Evolutionary conservation across 2,329 filamentous ascomycete genomes (phyloP), one percentile per base, ranked within the genome.

Genomic region (Emericellopsis cladophorae): DNA sequence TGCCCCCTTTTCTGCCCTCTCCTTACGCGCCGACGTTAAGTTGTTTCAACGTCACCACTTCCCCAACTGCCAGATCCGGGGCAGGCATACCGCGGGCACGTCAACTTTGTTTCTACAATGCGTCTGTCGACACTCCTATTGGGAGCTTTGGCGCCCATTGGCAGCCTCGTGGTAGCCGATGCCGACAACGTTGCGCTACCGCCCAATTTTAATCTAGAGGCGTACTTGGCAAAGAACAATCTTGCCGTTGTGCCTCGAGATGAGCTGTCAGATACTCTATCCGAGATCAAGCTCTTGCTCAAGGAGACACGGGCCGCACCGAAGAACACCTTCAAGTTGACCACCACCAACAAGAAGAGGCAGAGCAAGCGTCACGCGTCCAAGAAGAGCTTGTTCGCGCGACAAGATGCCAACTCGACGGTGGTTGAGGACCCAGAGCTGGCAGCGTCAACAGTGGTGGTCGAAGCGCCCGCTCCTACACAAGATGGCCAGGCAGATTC

Each of bases 211-310:
- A 35, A 64, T 15, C 58, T 67, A 18, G 62, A 63, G 18, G 61
- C 60, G 36, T 48, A 63, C 36, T 50, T 68, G 33, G 59, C 58
- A 35, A 67, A 58, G 49, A 62, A 67, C 48, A 65, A 66, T 40
- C 52, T 67, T 26, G 65, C 60, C 23, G 49, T 67, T 39, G 64
- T 67, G 7, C 64, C 65, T 29, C 56, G 62, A n/a, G 64, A 61
- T 36, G 63, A 67, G 41, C 59, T 67, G 41, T 64, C 64, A n/a
- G 64, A 67, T 34, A 62, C 59, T 2, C 45, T 67, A 14, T 59
- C 58, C 6, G 63, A 67, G 48, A 57, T 67, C 41, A 67, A 60
- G 33, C 49, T 49, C 7, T 51, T 67, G 16, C 60, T 67, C 24
- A 57, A 56, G 48, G 58, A 53, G 37, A 58, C 46, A 18, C 40